Evolutionary conservation across 768 basidiomycete species (phyloP).

Genomic region (Epithele typhae): DNA sequence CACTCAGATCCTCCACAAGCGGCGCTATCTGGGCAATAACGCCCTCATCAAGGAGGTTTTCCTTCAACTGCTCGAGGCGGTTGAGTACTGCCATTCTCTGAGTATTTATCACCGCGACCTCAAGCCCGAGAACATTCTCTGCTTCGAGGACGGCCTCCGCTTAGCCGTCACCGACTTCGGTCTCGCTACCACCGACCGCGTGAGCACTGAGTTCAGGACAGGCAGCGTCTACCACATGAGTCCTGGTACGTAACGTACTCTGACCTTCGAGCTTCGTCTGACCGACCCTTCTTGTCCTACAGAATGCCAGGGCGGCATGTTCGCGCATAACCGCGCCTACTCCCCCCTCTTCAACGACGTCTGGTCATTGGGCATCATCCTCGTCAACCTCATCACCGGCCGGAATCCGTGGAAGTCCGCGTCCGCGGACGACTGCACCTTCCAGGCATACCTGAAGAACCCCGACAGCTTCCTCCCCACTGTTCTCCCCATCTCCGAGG

Average conservation of each 20-base stretch:
- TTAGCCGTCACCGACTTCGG: constrained; percentile 95
- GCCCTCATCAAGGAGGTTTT: constrained; percentile 85
- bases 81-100: constrained; percentile 87
- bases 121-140: constrained; percentile 95
- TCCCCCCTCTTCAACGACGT: constrained; percentile 88
- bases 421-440: constrained; percentile 76
- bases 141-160: constrained; percentile 70
- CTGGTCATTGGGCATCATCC: constrained; percentile 95
- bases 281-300: constrained; percentile 11
- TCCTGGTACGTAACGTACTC: constrained; percentile 56
- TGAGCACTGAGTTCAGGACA: constrained; percentile 86
- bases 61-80: constrained; percentile 88
- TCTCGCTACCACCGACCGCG: constrained; percentile 81
- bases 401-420: constrained; percentile 97
- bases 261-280: not conserved
- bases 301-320: constrained; percentile 87
- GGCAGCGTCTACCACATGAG: constrained; percentile 99
- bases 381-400: constrained; percentile 92
- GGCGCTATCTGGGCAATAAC: constrained; percentile 81
- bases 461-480: constrained; percentile 76
- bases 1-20: constrained; percentile 76
- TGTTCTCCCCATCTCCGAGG: constrained; percentile 34
- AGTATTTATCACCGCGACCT: constrained; percentile 96
- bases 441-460: constrained; percentile 79
- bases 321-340: constrained; percentile 64